A percentile compares a stretch with the other conserved stretches of the same genome.
Conservation (phyloP, 352 stramenopile genomes). For the Globisporangium nodosum region DNA sequence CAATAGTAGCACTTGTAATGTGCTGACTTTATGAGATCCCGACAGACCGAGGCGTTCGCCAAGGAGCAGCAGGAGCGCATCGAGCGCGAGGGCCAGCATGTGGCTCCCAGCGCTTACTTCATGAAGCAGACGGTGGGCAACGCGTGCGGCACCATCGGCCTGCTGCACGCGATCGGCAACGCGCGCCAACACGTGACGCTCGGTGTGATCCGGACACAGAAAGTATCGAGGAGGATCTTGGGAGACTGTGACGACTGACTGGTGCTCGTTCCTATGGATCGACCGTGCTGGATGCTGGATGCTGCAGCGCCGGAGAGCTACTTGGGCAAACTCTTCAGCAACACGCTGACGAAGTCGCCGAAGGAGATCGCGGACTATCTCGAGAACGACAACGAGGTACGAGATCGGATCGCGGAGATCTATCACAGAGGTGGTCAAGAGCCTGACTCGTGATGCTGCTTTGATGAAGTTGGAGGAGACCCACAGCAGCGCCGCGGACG, state of each 20-base stretch:
- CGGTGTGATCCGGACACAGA: constrained; percentile 20
- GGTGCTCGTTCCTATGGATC: too few relatives aligned
- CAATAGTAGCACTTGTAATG: background rate
- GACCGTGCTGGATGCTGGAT: background rate
- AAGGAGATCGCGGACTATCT: constrained; percentile 83
- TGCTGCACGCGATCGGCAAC: constrained; percentile 94
- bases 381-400: constrained; percentile 86
- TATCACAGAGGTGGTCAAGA: too few relatives aligned
- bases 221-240: too few relatives aligned
- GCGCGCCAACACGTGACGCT: constrained; percentile 65
- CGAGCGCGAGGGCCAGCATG: constrained; percentile 58
- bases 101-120: constrained; percentile 81
- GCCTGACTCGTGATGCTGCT: background rate
- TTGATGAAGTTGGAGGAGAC: constrained; percentile 81
- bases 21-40: background rate
- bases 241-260: too few relatives aligned
- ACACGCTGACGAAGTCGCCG: constrained; percentile 73
- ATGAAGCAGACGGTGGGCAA: constrained; percentile 97
- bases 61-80: constrained; percentile 72
- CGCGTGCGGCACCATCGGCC: constrained; percentile 94
- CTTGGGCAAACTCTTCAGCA: constrained; percentile 79
- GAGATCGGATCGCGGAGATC: background rate
- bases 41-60: constrained; percentile 66
- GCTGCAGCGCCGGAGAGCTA: constrained; percentile 49
- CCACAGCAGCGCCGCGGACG: constrained; percentile 87